Base-by-base conservation (phyloP, 2,329 filamentous ascomycete species). In the Exophiala sp. region DNA sequence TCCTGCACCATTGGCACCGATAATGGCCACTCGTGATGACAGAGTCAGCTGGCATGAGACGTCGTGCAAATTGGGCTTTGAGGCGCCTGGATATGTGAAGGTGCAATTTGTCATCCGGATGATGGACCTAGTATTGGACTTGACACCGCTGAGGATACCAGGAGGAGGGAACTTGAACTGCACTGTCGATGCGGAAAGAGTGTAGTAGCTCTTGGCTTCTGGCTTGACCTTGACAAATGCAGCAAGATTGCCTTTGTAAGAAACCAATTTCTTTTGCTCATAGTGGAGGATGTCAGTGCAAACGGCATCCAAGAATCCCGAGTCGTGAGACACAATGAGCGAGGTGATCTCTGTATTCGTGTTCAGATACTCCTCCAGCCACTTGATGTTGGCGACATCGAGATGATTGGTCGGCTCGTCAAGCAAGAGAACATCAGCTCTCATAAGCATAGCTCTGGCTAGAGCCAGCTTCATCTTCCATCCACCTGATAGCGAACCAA, bases 401-500 rank as follows among this genome's bases (percentile, higher is more conserved):
- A 99, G 79, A 75, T 99, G 94, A 78, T 99, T 99, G 66, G 94
- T 99, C 72, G 94, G 94, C 82, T 99, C 94, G 81, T 99, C 94
- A 54, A 99, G 84, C 47, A 99, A 80, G 54, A 99, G 82, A 47
- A 99, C 91, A 70, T 99, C 94, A n/a, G 94, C 92, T 68, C 86
- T 88, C 80, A 94, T 89, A 66, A 99, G 81, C 91, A 99, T 97
- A 61, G 94, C 94, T 66, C 94, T 85, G 48, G 94, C 94, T 71
- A 99, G 76, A 62, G 94, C 94, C 58, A 99, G 78, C 84, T 99
- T 99, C 94, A 99, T 99, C 83, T 97, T 97, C 94, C 94, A 99
- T 69, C 94, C 94, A 75, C 94, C 94, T 40, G 94, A 97, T 34
- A 99, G 76, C 16, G 92, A 96, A 64, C 94, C 94, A 55, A 99